Evolutionary conservation across 352 stramenopile genomes (phyloP).

Genomic region (Phytopythium helicoides): DNA sequence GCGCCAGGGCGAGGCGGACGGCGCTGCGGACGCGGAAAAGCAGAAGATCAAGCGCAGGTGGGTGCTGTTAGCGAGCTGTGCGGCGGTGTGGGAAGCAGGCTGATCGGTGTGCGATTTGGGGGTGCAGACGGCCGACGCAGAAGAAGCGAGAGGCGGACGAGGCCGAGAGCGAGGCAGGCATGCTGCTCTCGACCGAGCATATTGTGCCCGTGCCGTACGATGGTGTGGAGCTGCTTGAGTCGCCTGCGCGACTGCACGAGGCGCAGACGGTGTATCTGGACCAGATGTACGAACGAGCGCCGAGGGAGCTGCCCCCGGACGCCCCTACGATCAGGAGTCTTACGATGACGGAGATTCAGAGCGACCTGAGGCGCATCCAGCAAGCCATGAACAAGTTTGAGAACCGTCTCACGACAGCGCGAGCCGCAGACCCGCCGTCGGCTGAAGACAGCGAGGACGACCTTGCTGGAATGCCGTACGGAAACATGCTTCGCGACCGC

Average conservation of each 20-base stretch:
- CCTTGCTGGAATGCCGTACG: conserved; percentile 12
- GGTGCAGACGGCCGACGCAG: conserved; percentile 41
- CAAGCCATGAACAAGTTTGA: conserved; percentile 49
- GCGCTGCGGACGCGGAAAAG: conserved; percentile 14
- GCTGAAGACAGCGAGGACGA: conserved; percentile 28
- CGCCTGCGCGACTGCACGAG: conserved; percentile 23
- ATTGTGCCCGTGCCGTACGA: conserved; percentile 2
- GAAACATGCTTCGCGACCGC: conserved; percentile 31
- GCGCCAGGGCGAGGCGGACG: conserved; percentile 8
- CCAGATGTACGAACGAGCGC: conserved; percentile 41
- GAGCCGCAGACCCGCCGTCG: conserved; percentile 12
- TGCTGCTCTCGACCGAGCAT: background rate
- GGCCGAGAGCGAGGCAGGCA: conserved; percentile 15
- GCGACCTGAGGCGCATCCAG: conserved; percentile 62
- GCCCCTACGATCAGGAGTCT: conserved; percentile 57
- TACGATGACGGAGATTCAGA: conserved; percentile 39
- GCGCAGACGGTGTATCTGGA: conserved; percentile 33
- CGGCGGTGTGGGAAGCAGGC: no score
- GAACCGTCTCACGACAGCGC: conserved; percentile 15
- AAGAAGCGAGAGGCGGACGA: conserved; percentile 50
- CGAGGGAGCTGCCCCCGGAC: conserved; percentile 45
- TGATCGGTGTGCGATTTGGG: no score
- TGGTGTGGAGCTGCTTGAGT: conserved; percentile 17
- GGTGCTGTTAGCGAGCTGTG: no score
- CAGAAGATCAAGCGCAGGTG: conserved; percentile 47